Evolutionary conservation across 2,329 filamentous ascomycete genomes (phyloP).

Genomic region (Lasiodiplodia hormozganensis): DNA sequence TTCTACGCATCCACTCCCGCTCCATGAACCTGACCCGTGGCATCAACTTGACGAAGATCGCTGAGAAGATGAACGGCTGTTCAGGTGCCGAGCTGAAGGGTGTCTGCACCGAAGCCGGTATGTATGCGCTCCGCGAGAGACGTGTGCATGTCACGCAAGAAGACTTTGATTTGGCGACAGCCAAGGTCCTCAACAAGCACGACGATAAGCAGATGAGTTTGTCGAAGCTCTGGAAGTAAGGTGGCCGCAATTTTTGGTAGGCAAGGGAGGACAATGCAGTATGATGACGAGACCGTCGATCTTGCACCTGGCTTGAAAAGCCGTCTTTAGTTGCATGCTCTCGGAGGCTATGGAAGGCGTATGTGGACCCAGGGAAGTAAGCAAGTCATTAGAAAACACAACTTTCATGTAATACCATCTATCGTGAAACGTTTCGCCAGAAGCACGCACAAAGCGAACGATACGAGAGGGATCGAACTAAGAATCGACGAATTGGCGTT

Average conservation of each 20-base stretch:
- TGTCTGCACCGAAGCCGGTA: slow-evolving; percentile 97
- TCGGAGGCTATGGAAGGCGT: slow-evolving; percentile 3
- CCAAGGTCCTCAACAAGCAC: slow-evolving; percentile 99
- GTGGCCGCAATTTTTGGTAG: not conserved
- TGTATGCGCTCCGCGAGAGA: slow-evolving; percentile 95
- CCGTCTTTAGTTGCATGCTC: not conserved
- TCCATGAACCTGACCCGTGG: slow-evolving; percentile 99
- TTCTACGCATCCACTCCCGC: slow-evolving; percentile 94
- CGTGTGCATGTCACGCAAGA: slow-evolving; percentile 98
- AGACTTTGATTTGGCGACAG: slow-evolving; percentile 97
- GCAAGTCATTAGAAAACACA: slow-evolving; percentile 9
- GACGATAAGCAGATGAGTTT: slow-evolving; percentile 96
- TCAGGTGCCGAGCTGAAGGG: slow-evolving; percentile 97
- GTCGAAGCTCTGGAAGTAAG: slow-evolving; percentile 83
- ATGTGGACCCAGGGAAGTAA: slow-evolving; percentile 5
- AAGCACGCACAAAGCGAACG: not conserved
- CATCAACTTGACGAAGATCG: slow-evolving; percentile 97
- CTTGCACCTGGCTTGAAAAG: not conserved
- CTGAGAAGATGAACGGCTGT: slow-evolving; percentile 99
- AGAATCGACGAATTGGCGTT: slow-evolving; percentile 11
- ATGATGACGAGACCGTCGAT: not conserved
- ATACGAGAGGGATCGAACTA: not conserved
- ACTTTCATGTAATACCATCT: slow-evolving; percentile 7
- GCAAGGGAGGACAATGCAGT: slow-evolving; percentile 6
- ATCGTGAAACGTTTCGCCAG: slow-evolving; percentile 15